These are phyloP conservation scores for Tylopilus sp. DNA, from an alignment of 1,284 basidiomycete species.

Conservation along the genomic window DNA sequence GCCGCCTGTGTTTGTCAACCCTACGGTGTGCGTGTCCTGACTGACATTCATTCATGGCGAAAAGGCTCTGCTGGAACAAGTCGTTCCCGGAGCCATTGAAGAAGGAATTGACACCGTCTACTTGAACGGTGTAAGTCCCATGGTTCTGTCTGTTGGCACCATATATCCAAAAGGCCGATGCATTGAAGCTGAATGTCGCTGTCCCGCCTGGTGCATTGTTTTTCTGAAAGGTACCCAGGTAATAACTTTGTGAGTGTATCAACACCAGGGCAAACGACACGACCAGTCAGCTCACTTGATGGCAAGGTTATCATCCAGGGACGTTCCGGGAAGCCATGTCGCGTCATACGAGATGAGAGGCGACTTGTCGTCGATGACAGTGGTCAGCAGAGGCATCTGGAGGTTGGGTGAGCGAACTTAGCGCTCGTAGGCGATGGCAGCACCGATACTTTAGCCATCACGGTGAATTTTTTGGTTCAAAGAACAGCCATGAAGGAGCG, in stretches of 20 bases:
- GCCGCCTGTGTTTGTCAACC: slow-evolving; percentile 28
- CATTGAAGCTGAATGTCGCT: slow-evolving; percentile 36
- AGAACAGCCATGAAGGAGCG: neutral
- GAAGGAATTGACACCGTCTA: slow-evolving; percentile 23
- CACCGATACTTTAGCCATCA: no score
- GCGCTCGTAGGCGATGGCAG: no score
- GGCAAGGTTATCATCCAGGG: slow-evolving; percentile 16
- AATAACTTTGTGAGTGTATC: slow-evolving; percentile 24
- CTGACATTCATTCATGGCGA: slow-evolving; percentile 19
- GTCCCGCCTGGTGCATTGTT: slow-evolving; percentile 24
- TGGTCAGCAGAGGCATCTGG: slow-evolving; percentile 27
- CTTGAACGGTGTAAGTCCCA: slow-evolving; percentile 30
- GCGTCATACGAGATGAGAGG: slow-evolving; percentile 29
- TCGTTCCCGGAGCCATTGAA: slow-evolving; percentile 13
- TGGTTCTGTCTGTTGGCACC: slow-evolving; percentile 33
- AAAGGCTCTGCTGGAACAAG: slow-evolving; percentile 29
- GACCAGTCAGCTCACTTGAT: slow-evolving; percentile 15
- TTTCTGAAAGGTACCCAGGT: slow-evolving; percentile 29
- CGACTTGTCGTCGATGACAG: slow-evolving; percentile 31
- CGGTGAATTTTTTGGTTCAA: neutral
- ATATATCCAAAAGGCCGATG: slow-evolving; percentile 32
- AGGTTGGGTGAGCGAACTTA: no score
- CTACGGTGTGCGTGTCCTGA: slow-evolving; percentile 28
- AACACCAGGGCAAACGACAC: neutral
- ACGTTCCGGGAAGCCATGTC: slow-evolving; percentile 25